A percentile compares a stretch with the other conserved stretches of the same genome.
Evolutionary conservation across 768 basidiomycete genomes (phyloP).

Genomic region (Macrolepiota dolichaula): DNA sequence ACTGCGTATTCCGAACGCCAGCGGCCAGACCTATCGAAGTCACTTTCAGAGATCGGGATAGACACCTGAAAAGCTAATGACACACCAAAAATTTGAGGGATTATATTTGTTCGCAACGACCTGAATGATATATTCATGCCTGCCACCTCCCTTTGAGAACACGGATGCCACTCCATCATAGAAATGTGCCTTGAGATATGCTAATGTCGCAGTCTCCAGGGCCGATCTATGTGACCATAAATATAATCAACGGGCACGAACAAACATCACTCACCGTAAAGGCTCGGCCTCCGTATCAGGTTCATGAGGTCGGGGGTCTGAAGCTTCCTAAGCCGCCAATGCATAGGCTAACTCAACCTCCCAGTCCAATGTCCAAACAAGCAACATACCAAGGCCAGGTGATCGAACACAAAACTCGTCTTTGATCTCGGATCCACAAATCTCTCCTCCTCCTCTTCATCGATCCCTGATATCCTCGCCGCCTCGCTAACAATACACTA

Average conservation of each 20-base stretch:
- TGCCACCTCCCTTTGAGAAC: slow-evolving; percentile 49
- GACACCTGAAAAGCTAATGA: slow-evolving; percentile 2
- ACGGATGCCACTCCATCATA: slow-evolving; percentile 74
- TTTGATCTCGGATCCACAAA: slow-evolving; percentile 84
- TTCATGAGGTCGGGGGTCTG: slow-evolving; percentile 64
- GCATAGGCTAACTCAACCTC: slow-evolving; percentile 9
- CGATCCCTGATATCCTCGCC: slow-evolving; percentile 43
- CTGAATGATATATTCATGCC: slow-evolving; percentile 61
- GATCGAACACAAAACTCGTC: slow-evolving; percentile 80
- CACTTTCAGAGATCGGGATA: not conserved
- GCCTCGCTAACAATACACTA: slow-evolving; percentile 83
- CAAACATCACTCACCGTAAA: slow-evolving; percentile 54
- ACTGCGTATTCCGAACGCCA: slow-evolving; percentile 89
- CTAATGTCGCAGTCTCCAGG: slow-evolving; percentile 61
- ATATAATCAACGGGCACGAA: not conserved
- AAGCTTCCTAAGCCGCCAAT: slow-evolving; percentile 58
- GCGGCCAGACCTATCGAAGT: slow-evolving; percentile 73
- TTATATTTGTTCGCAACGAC: slow-evolving; percentile 97
- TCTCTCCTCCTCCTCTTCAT: slow-evolving; percentile 56
- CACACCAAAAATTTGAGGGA: slow-evolving; percentile 86
- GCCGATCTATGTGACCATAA: slow-evolving; percentile 46
- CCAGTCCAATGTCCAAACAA: not conserved
- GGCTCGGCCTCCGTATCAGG: slow-evolving; percentile 65
- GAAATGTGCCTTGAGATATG: slow-evolving; percentile 81
- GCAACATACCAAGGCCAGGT: slow-evolving; percentile 69